phyloP scores from a whole-genome alignment of 1,284 basidiomycete genomes.

The Sanghuangporus weigelae region DNA sequence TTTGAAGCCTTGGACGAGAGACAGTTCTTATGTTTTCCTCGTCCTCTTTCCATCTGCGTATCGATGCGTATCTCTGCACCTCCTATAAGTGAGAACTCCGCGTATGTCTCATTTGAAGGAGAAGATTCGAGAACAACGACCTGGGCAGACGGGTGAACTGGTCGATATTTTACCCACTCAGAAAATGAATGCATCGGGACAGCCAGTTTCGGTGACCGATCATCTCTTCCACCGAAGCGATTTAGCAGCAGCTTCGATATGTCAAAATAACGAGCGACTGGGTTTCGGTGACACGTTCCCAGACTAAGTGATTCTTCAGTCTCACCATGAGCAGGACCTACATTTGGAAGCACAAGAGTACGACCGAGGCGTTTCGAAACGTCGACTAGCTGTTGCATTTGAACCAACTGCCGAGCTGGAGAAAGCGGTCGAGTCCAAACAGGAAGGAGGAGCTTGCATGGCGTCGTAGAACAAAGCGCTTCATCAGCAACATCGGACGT shows the following conservation, averaged over 20 bases:
- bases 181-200: constrained; percentile 33
- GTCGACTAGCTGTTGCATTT: constrained; percentile 38
- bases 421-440: constrained; percentile 22
- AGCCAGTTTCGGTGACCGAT: background rate
- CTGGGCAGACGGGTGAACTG: constrained; percentile 24
- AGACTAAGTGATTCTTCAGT: constrained; percentile 23
- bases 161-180: constrained; percentile 30
- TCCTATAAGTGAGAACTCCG: background rate
- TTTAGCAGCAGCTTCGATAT: constrained; percentile 23
- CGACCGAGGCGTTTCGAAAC: constrained; percentile 39
- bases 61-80: background rate
- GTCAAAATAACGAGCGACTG: constrained; percentile 43
- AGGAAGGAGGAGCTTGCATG: constrained; percentile 41
- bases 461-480: constrained; percentile 18
- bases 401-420: constrained; percentile 46
- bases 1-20: constrained; percentile 4
- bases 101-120: background rate
- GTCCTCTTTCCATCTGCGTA: background rate
- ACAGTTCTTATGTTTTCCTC: constrained; percentile 6
- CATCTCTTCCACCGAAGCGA: background rate
- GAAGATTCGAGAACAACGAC: constrained; percentile 20
- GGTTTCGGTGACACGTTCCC: constrained; percentile 40
- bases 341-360: constrained; percentile 48
- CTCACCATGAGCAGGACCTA: constrained; percentile 36
- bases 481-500: constrained; percentile 20